phyloP scores from a whole-genome alignment of 768 basidiomycete species.

The Asterophora parasitica region DNA sequence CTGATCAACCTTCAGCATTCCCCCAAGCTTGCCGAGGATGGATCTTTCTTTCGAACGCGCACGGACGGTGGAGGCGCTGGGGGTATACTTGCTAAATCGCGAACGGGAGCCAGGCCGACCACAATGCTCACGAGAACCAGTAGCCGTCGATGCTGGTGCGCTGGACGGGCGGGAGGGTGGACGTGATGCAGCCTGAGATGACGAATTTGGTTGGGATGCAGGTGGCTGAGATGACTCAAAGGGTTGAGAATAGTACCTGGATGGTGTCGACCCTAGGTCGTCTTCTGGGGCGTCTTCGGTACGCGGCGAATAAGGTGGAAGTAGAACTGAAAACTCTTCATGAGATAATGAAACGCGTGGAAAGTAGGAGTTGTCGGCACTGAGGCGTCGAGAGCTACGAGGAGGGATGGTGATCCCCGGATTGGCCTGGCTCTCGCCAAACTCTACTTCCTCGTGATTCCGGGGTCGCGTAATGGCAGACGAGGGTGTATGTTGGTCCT shows the following conservation, averaged over 20 bases:
- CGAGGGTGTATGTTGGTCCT: constrained; percentile 15
- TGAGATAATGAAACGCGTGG: constrained; percentile 29
- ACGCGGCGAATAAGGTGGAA: constrained; percentile 37
- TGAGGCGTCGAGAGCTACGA: constrained; percentile 25
- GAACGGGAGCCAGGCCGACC: no score
- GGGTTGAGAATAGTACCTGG: constrained; percentile 8
- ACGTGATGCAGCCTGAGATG: neutral
- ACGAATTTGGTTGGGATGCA: no score
- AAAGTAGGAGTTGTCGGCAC: constrained; percentile 30
- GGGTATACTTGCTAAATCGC: neutral
- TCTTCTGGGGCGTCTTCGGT: constrained; percentile 37
- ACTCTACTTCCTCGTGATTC: constrained; percentile 4
- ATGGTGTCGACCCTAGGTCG: constrained; percentile 17
- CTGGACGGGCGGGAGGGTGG: no score
- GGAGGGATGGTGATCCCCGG: neutral
- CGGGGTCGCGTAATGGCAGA: constrained; percentile 12
- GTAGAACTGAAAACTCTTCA: constrained; percentile 24
- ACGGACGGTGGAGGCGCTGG: constrained; percentile 9
- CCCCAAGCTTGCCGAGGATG: constrained; percentile 34
- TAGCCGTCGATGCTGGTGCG: no score
- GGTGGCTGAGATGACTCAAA: neutral
- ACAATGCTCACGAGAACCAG: no score
- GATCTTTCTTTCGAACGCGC: constrained; percentile 26
- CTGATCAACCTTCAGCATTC: constrained; percentile 33
- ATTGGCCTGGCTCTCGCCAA: constrained; percentile 6